phyloP scores from a whole-genome alignment of 2,329 filamentous ascomycete genomes.

The Magnaporthiopsis incrustans region DNA sequence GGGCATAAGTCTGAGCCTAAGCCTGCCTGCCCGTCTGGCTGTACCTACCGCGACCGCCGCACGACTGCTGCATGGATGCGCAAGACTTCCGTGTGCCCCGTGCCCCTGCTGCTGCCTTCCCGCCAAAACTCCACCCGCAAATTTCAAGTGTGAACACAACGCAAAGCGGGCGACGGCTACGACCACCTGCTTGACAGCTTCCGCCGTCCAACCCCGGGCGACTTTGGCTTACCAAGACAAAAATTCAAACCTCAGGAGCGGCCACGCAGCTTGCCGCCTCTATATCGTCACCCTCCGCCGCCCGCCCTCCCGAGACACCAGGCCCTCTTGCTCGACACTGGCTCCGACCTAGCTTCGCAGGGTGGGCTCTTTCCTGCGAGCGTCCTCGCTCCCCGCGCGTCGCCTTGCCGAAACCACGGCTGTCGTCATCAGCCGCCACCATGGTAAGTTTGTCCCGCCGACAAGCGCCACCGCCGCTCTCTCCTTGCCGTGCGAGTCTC shows the following conservation, averaged over 20 bases:
- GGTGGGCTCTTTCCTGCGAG: background rate
- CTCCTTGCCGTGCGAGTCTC: background rate
- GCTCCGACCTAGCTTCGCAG: background rate
- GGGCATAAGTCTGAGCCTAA: background rate
- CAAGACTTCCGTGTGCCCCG: background rate
- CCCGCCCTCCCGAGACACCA: background rate
- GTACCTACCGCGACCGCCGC: background rate
- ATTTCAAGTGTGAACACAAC: background rate
- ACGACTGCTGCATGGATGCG: background rate
- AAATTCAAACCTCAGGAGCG: background rate
- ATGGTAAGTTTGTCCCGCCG: slow-evolving; percentile 6
- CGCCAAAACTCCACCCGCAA: background rate
- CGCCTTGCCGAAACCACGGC: background rate
- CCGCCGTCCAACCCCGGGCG: background rate
- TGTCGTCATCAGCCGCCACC: background rate
- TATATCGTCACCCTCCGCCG: background rate
- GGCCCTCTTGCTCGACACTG: background rate
- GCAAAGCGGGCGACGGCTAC: background rate
- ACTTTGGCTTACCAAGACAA: background rate
- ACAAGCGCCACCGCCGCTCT: background rate
- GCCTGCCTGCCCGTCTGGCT: background rate
- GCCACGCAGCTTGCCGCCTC: background rate
- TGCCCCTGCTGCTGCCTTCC: background rate
- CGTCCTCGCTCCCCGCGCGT: background rate
- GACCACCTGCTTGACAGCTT: background rate